Evolutionary conservation across 2,329 filamentous ascomycete species (phyloP).

Genomic region (Aspergillus bombycis): DNA sequence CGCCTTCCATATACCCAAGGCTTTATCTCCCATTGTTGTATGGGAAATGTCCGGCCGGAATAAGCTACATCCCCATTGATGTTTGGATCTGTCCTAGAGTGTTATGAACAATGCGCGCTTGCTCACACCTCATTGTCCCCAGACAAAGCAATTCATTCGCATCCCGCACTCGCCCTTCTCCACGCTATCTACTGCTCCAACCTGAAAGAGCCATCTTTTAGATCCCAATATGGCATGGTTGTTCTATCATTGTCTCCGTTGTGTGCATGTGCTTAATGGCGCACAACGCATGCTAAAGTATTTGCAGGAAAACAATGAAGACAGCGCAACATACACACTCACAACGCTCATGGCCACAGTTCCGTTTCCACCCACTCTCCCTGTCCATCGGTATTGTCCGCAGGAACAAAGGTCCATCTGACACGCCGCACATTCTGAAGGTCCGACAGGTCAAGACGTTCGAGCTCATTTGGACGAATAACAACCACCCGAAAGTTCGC

Average conservation of each 20-base stretch:
- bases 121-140: background rate
- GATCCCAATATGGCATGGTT: background rate
- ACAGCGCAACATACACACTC: background rate
- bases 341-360: slow-evolving; percentile 61
- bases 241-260: background rate
- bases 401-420: slow-evolving; percentile 63
- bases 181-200: background rate
- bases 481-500: slow-evolving; percentile 83
- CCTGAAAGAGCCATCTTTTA: background rate
- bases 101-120: background rate
- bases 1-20: background rate
- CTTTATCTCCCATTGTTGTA: background rate
- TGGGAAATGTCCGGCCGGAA: background rate
- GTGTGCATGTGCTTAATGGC: background rate
- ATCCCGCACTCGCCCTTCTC: background rate
- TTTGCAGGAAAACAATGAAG: background rate
- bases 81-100: background rate
- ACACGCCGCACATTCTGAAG: slow-evolving; percentile 66
- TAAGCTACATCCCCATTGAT: background rate
- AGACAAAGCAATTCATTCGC: background rate
- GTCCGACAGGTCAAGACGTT: slow-evolving; percentile 72
- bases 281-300: background rate
- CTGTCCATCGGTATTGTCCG: slow-evolving; percentile 32
- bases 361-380: slow-evolving; percentile 68
- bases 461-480: slow-evolving; percentile 79